Evolutionary conservation across 495 filamentous ascomycete species (phyloP).

Genomic region (Xylaria acuta): DNA sequence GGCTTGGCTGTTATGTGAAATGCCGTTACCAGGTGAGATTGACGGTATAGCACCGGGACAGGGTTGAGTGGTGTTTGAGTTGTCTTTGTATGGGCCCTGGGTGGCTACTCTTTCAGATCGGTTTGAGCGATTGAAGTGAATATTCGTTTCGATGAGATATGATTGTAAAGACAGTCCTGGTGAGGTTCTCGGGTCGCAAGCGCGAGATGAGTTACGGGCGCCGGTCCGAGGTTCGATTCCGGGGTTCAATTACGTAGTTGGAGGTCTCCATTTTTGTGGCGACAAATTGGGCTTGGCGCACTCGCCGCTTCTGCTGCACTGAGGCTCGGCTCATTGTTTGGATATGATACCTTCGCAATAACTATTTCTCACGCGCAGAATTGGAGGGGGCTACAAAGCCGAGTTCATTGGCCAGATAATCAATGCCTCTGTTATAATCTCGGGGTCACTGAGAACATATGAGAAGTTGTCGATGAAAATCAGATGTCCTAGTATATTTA

Average conservation of each 20-base stretch:
- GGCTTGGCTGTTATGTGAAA: neutral
- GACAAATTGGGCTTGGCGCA: slow-evolving; percentile 1
- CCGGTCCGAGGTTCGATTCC: slow-evolving; percentile 9
- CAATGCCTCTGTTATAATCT: neutral
- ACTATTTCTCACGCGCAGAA: neutral
- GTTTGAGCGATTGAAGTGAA: neutral
- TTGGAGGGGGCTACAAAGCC: neutral
- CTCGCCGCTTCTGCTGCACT: neutral
- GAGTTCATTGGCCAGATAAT: neutral
- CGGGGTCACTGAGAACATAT: no score
- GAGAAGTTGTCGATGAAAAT: neutral
- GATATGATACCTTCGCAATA: neutral
- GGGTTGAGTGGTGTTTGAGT: neutral
- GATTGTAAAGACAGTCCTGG: neutral
- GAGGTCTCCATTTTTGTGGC: neutral
- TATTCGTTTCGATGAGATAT: neutral
- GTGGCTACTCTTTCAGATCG: neutral
- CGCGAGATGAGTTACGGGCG: neutral
- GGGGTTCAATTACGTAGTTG: neutral
- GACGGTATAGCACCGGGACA: no score
- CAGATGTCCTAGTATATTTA: neutral
- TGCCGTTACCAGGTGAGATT: neutral
- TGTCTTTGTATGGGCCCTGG: neutral
- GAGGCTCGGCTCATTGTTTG: neutral
- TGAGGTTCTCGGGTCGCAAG: neutral